A percentile compares a stretch with the other conserved stretches of the same genome.
These are phyloP conservation scores for Lepidium sativum DNA, from an alignment of 345 rosid genomes.

Conservation along the genomic window DNA sequence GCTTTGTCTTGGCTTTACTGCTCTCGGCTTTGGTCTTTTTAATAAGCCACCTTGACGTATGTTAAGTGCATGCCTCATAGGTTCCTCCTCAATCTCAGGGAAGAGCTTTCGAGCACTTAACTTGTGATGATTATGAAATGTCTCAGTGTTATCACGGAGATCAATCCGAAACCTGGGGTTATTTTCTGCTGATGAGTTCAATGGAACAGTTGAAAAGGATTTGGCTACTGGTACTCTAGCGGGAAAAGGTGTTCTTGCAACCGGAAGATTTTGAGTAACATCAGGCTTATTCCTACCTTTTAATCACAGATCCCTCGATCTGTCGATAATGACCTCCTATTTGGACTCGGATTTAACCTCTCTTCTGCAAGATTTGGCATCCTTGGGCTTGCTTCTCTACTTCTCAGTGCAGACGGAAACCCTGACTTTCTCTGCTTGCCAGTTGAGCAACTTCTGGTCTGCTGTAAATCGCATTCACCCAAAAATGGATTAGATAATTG, in stretches of 20 bases:
- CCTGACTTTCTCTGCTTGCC: slow-evolving; percentile 80
- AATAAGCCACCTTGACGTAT: slow-evolving; percentile 72
- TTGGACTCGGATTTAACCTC: slow-evolving; percentile 46
- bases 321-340: slow-evolving; percentile 66
- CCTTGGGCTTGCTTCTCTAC: slow-evolving; percentile 51
- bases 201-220: slow-evolving; percentile 39
- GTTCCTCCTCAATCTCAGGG: slow-evolving; percentile 74
- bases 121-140: slow-evolving; percentile 48
- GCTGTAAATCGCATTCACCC: slow-evolving; percentile 36
- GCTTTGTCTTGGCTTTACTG: slow-evolving; percentile 54
- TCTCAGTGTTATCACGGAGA: slow-evolving; percentile 23
- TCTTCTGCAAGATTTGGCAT: slow-evolving; percentile 44
- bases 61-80: slow-evolving; percentile 62
- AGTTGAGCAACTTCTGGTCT: slow-evolving; percentile 78
- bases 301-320: slow-evolving; percentile 63
- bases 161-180: slow-evolving; percentile 13
- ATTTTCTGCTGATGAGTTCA: slow-evolving; percentile 37
- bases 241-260: slow-evolving; percentile 66
- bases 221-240: slow-evolving; percentile 67
- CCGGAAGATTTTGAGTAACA: slow-evolving; percentile 39
- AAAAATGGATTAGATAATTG: slow-evolving; percentile 1
- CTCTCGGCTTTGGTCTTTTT: slow-evolving; percentile 54
- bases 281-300: slow-evolving; percentile 58
- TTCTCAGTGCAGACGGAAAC: slow-evolving; percentile 54
- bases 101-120: slow-evolving; percentile 40